Evolutionary conservation across 805 yeast species (phyloP), one percentile per base, ranked within the genome.

Genomic region (Yarrowia sp.): DNA sequence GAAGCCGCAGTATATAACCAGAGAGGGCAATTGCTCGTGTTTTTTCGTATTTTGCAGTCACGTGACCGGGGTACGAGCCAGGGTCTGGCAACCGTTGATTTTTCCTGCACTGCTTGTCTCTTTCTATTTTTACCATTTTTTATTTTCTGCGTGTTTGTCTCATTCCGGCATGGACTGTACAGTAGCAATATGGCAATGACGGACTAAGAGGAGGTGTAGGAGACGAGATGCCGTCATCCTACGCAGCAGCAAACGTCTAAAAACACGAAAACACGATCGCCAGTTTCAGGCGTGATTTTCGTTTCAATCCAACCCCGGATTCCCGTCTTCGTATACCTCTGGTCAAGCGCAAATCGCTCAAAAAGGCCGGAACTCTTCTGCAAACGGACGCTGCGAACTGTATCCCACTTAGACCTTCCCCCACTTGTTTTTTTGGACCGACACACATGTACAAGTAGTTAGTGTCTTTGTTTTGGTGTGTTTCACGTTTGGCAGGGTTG

Each of bases 401-500:
- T 44, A 44, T 13, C 4, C n/a, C 25, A 13, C 12, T 44, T 44
- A 29, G 51, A 44, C 51, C 51, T 44, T 44, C 51, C 51, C 51
- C 51, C 51, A 29, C 51, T 44, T 18, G 35, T 29, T 16, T 16
- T 44, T 42, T 42, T 42, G 31, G 47, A 21, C 47, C 10, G n/a
- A 25, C 13, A 19, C 51, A 29, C 27, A 9, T 7, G 51, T 14
- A 29, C 51, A 44, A 16, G 12, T n/a, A n/a, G n/a, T n/a, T n/a
- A n/a, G 27, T 16, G 49, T 44, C 51, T 44, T 44, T 44, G 51
- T 44, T 42, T 27, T 18, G 35, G 51, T 44, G n/a, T n/a, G n/a
- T n/a, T 18, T 29, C 35, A 44, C n/a, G 21, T n/a, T 24, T n/a
- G 47, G 51, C 13, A 16, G 32, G 49, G 33, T 27, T 16, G 9